These are phyloP conservation scores for Desmodesmus armatus DNA, from an alignment of 139 green algal species.

Conservation along the genomic window DNA sequence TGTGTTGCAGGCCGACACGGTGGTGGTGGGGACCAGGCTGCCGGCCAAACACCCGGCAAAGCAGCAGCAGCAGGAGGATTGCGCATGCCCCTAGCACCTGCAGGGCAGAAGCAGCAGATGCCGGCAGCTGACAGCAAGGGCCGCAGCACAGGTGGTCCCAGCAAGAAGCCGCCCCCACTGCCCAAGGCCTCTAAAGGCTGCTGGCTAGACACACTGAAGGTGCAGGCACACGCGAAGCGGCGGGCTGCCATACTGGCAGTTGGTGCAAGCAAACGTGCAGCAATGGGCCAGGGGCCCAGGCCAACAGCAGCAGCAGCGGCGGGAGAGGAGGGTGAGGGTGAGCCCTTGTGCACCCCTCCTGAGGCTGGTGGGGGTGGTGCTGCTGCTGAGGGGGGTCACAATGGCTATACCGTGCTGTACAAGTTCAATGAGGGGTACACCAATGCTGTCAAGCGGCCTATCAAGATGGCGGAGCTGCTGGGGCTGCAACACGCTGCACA, in stretches of 20 bases:
- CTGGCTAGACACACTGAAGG: conserved; percentile 65
- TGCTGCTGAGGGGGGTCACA: conserved; percentile 21
- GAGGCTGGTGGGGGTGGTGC: not conserved
- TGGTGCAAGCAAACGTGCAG: conserved; percentile 8
- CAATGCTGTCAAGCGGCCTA: conserved; percentile 89
- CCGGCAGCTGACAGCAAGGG: not conserved
- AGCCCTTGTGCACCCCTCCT: no score
- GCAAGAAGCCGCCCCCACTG: no score
- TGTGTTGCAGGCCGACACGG: no score
- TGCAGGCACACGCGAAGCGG: not conserved
- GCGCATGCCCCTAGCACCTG: no score
- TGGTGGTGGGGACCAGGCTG: no score
- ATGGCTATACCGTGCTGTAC: conserved; percentile 74
- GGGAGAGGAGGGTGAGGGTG: not conserved
- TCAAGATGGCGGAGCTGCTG: conserved; percentile 85
- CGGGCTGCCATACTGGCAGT: not conserved
- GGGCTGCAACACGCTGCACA: not conserved
- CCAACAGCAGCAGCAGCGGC: conserved; percentile 1
- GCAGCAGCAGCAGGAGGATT: not conserved
- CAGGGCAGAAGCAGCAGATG: conserved; percentile 9
- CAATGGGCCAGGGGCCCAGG: conserved; percentile 24
- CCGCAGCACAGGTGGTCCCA: no score
- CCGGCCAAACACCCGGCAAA: conserved; percentile 11
- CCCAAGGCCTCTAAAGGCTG: conserved; percentile 3
- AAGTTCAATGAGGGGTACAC: conserved; percentile 95